phyloP scores from a whole-genome alignment of 495 filamentous ascomycete species.

The Tuber microsphaerosporum region DNA sequence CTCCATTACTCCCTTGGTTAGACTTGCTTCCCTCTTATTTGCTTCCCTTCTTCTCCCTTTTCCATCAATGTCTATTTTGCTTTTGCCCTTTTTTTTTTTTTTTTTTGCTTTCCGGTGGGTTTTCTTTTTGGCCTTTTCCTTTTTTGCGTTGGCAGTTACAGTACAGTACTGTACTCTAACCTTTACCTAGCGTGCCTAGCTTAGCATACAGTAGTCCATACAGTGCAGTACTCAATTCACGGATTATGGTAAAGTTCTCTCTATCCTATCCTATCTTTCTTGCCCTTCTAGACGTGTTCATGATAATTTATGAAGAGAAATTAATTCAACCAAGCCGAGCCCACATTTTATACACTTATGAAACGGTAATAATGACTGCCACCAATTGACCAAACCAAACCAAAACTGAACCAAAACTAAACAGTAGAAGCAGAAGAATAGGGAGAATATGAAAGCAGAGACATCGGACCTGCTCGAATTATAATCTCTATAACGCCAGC shows the following conservation, averaged over 20 bases:
- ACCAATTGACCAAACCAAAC: background rate
- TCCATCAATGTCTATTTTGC: background rate
- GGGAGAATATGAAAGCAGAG: background rate
- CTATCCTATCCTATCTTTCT: background rate
- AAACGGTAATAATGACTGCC: background rate
- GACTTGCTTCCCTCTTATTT: conserved; percentile 10
- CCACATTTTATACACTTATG: background rate
- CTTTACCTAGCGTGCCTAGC: background rate
- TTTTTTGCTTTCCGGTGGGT: background rate
- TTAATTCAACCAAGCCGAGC: background rate
- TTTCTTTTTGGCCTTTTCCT: conserved; percentile 7
- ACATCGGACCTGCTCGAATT: background rate
- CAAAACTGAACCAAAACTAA: background rate
- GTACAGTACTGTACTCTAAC: too few species aligned
- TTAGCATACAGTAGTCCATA: background rate
- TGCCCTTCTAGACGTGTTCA: background rate
- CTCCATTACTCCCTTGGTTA: background rate
- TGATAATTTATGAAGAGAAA: background rate
- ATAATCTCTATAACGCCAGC: background rate
- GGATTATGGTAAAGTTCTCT: background rate
- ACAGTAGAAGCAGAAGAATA: background rate
- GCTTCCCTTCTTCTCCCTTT: background rate
- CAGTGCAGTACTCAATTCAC: background rate
- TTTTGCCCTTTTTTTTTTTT: background rate
- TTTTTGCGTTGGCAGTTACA: conserved; percentile 6